Evolutionary conservation across 495 filamentous ascomycete species (phyloP).

Genomic region (Podospora pseudoanserina): DNA sequence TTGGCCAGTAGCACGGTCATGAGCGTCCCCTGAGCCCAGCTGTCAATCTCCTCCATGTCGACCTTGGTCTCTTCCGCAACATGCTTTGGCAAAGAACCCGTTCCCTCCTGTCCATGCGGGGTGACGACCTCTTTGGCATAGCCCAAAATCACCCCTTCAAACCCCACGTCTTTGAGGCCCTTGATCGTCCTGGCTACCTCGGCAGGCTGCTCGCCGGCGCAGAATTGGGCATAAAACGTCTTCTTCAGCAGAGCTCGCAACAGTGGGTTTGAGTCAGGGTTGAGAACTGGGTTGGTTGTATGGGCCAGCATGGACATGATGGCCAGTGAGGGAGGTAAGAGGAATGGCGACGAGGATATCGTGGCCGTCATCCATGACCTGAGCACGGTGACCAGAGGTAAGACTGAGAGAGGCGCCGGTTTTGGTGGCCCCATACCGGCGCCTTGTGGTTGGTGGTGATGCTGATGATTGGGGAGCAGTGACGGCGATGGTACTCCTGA

Average conservation of each 20-base stretch:
- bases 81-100: slow-evolving; percentile 45
- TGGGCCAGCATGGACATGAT: slow-evolving; percentile 68
- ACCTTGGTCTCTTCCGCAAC: slow-evolving; percentile 32
- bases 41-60: slow-evolving; percentile 45
- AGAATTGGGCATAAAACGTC: slow-evolving; percentile 84
- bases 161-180: slow-evolving; percentile 62
- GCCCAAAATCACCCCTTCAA: slow-evolving; percentile 70
- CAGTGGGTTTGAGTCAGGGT: slow-evolving; percentile 55
- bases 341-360: slow-evolving; percentile 70
- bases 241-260: slow-evolving; percentile 60
- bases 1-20: slow-evolving; percentile 71
- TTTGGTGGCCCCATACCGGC: slow-evolving; percentile 29
- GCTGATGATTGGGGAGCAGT: slow-evolving; percentile 11
- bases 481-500: slow-evolving; percentile 20
- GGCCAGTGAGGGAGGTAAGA: slow-evolving; percentile 67
- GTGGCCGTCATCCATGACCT: slow-evolving; percentile 75
- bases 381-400: slow-evolving; percentile 70
- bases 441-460: slow-evolving; percentile 12
- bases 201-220: slow-evolving; percentile 62
- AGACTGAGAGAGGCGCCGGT: slow-evolving; percentile 58
- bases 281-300: slow-evolving; percentile 56
- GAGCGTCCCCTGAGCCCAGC: slow-evolving; percentile 71
- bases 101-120: slow-evolving; percentile 13
- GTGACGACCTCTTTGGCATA: slow-evolving; percentile 73
- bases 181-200: slow-evolving; percentile 61